Percentiles rank a stretch among this genome's conserved stretches.
These are phyloP conservation scores for Ogataea haglerorum DNA, from an alignment of 805 yeast species.

Conservation along the genomic window DNA sequence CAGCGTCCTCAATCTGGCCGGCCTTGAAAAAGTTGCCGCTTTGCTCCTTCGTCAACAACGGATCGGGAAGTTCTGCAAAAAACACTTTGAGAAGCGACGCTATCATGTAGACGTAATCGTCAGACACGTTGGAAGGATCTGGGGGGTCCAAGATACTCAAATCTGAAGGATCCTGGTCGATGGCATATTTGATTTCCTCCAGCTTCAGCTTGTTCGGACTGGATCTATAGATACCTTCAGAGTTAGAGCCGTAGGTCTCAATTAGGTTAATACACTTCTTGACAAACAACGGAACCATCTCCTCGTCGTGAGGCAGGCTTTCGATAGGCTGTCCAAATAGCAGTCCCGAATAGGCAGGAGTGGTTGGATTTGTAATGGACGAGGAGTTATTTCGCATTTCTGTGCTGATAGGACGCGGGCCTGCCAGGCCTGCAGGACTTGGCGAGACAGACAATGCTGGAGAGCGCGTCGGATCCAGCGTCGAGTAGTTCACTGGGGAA, in stretches of 20 bases:
- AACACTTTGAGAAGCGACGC: constrained; percentile 83
- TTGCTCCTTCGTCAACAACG: constrained; percentile 66
- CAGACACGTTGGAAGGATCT: constrained; percentile 55
- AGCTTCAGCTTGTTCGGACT: constrained; percentile 76
- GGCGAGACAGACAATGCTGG: constrained; percentile 18
- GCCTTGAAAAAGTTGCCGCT: constrained; percentile 64
- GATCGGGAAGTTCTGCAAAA: constrained; percentile 83
- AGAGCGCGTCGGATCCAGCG: constrained; percentile 27
- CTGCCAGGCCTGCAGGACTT: neutral
- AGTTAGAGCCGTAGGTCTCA: constrained; percentile 76
- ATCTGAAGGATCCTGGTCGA: constrained; percentile 74
- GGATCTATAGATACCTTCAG: constrained; percentile 88
- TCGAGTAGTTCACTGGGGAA: constrained; percentile 15
- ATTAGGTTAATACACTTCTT: constrained; percentile 83
- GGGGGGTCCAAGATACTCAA: constrained; percentile 47
- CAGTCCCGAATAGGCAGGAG: constrained; percentile 25
- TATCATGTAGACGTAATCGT: constrained; percentile 82
- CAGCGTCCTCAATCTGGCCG: constrained; percentile 61
- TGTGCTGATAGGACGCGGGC: constrained; percentile 4
- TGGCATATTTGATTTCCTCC: constrained; percentile 64
- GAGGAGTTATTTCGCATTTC: neutral
- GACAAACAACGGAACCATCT: constrained; percentile 88
- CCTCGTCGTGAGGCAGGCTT: constrained; percentile 77
- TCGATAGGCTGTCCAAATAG: constrained; percentile 88
- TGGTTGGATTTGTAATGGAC: neutral